phyloP scores from a whole-genome alignment of 495 filamentous ascomycete species.

The Aspergillus panamensis region DNA sequence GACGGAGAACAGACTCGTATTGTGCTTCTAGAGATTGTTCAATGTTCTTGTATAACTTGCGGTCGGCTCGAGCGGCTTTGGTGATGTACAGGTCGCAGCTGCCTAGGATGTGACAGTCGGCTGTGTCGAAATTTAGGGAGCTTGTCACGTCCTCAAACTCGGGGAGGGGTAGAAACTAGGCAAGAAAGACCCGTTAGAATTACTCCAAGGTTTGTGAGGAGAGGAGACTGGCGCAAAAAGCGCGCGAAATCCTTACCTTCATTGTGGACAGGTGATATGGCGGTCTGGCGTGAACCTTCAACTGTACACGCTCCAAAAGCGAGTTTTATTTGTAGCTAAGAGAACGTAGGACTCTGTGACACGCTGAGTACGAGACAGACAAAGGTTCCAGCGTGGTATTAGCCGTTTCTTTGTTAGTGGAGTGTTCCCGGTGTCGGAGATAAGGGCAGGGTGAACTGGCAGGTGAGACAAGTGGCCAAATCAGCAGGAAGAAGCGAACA shows the following conservation, averaged over 20 bases:
- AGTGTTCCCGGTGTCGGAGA: slow-evolving; percentile 22
- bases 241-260: slow-evolving; percentile 22
- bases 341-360: not conserved
- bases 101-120: slow-evolving; percentile 83
- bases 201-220: not conserved
- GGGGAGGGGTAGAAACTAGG: slow-evolving; percentile 83
- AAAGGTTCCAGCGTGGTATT: not conserved
- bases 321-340: slow-evolving; percentile 5
- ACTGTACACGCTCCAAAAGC: not conserved
- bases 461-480: slow-evolving; percentile 12
- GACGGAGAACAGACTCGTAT: slow-evolving; percentile 78
- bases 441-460: slow-evolving; percentile 21
- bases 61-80: slow-evolving; percentile 89
- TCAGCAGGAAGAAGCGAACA: slow-evolving; percentile 9
- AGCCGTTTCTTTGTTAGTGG: slow-evolving; percentile 15
- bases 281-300: slow-evolving; percentile 8
- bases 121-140: slow-evolving; percentile 89
- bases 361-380: not conserved
- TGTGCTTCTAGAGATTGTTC: slow-evolving; percentile 83
- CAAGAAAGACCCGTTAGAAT: not conserved
- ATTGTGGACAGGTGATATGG: slow-evolving; percentile 22
- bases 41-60: slow-evolving; percentile 95
- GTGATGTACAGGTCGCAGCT: slow-evolving; percentile 96
- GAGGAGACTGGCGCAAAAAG: not conserved
- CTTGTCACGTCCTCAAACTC: slow-evolving; percentile 84